Conservation (phyloP, 139 green algal species). For the Ulvella scutata region DNA sequence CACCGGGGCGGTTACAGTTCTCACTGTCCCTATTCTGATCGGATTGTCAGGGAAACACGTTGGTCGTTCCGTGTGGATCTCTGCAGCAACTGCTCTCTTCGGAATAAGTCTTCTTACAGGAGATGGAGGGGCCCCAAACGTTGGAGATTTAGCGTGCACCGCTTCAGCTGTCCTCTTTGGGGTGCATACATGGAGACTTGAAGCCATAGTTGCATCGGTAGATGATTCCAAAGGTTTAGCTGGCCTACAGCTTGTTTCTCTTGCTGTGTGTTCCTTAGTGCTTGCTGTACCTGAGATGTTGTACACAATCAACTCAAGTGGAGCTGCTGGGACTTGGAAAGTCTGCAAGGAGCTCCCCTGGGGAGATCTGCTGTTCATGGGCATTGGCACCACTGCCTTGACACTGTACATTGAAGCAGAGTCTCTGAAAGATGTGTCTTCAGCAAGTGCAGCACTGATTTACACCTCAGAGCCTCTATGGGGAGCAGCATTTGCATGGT, state of each 20-base stretch:
- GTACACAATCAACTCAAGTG: not conserved
- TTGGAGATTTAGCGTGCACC: conserved; percentile 27
- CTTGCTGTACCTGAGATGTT: conserved; percentile 2
- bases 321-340: not conserved
- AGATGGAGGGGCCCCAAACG: conserved; percentile 5
- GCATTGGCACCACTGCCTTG: conserved; percentile 30
- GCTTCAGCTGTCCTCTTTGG: conserved; percentile 31
- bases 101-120: conserved; percentile 31
- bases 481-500: conserved; percentile 33
- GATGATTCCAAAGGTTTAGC: conserved; percentile 15
- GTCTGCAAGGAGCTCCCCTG: conserved; percentile 8
- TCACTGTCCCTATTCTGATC: conserved; percentile 31
- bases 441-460: conserved; percentile 34
- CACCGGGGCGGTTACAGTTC: conserved; percentile 22
- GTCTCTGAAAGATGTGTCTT: conserved; percentile 15
- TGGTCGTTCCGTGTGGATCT: conserved; percentile 15
- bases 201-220: conserved; percentile 11
- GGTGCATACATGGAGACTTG: conserved; percentile 32
- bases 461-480: conserved; percentile 49
- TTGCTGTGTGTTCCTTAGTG: conserved; percentile 7
- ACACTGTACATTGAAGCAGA: conserved; percentile 23
- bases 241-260: conserved; percentile 22
- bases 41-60: conserved; percentile 19
- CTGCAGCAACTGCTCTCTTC: conserved; percentile 16
- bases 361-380: conserved; percentile 26